These are phyloP conservation scores for Tolypocladium endophyticum DNA, from an alignment of 2,329 filamentous ascomycete genomes.

Conservation along the genomic window DNA sequence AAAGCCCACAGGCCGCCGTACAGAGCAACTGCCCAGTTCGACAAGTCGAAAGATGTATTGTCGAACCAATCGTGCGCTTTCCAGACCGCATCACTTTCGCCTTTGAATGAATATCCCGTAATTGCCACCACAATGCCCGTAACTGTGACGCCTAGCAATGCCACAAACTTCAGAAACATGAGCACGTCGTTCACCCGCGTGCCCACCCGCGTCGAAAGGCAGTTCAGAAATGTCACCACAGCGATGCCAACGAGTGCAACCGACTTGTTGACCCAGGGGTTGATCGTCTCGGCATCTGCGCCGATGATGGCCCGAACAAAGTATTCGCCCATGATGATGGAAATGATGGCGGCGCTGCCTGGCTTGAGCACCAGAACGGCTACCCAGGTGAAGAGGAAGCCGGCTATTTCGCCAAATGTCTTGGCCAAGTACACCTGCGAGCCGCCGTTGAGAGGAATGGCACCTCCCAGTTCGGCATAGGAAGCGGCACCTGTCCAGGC, in stretches of 20 bases:
- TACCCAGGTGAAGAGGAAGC: conserved; percentile 95
- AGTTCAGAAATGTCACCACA: conserved; percentile 75
- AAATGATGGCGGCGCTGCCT: conserved; percentile 83
- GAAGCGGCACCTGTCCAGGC: conserved; percentile 95
- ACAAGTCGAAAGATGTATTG: conserved; percentile 67
- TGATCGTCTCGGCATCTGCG: conserved; percentile 71
- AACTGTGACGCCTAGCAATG: conserved; percentile 74
- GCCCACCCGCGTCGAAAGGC: conserved; percentile 78
- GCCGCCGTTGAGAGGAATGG: conserved; percentile 91
- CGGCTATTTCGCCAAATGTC: conserved; percentile 87
- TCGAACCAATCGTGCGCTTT: conserved; percentile 83
- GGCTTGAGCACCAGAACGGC: conserved; percentile 91
- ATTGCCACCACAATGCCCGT: conserved; percentile 81
- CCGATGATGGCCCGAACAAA: conserved; percentile 80
- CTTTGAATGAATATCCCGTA: conserved; percentile 72
- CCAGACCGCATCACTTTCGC: conserved; percentile 72
- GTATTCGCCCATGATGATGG: conserved; percentile 98
- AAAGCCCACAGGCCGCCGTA: conserved; percentile 97
- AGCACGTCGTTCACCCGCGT: conserved; percentile 83
- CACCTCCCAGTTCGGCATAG: conserved; percentile 90
- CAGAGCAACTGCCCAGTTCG: conserved; percentile 83
- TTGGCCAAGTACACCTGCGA: conserved; percentile 90
- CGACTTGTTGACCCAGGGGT: conserved; percentile 80
- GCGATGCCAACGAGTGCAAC: conserved; percentile 71
- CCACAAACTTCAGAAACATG: conserved; percentile 95